Percentiles rank a stretch among this genome's conserved stretches.
Conservation (phyloP, 768 basidiomycete genomes). For the Auricularia sp. region DNA sequence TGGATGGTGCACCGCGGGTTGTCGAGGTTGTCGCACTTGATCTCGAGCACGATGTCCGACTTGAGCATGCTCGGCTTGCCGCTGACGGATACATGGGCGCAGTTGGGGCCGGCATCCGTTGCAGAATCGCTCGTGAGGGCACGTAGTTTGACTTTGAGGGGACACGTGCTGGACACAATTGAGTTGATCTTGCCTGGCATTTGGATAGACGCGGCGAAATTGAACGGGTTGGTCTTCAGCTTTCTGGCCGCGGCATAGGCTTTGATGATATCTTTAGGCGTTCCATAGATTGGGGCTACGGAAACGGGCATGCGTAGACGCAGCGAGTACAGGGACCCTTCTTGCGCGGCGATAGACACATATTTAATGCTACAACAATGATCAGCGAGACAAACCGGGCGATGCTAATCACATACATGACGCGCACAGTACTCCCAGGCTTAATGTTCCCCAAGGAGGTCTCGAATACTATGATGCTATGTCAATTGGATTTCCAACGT, state of each 20-base stretch:
- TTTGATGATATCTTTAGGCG: not conserved
- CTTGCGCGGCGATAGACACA: slow-evolving; percentile 16
- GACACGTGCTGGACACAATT: slow-evolving; percentile 12
- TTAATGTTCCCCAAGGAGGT: not conserved
- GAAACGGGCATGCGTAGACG: slow-evolving; percentile 7
- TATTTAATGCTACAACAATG: not conserved
- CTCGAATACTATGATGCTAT: not conserved
- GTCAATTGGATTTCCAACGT: not conserved
- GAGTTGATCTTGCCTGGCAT: slow-evolving; percentile 8
- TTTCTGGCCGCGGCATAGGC: no score
- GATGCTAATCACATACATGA: not conserved
- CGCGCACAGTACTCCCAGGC: not conserved
- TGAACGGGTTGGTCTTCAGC: not conserved
- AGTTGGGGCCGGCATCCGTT: no score
- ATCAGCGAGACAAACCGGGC: not conserved
- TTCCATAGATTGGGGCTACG: slow-evolving; percentile 9
- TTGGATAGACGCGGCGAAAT: slow-evolving; percentile 8
- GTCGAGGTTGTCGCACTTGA: slow-evolving; percentile 40
- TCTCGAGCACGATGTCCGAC: slow-evolving; percentile 40
- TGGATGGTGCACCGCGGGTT: slow-evolving; percentile 48
- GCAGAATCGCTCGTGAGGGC: slow-evolving; percentile 19
- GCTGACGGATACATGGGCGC: slow-evolving; percentile 16
- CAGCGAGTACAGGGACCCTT: slow-evolving; percentile 2
- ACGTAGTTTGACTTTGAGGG: slow-evolving; percentile 28
- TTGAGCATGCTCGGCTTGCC: slow-evolving; percentile 26